Conservation (phyloP, 169 alveolate genomes). For the Eimeria necatrix region DNA sequence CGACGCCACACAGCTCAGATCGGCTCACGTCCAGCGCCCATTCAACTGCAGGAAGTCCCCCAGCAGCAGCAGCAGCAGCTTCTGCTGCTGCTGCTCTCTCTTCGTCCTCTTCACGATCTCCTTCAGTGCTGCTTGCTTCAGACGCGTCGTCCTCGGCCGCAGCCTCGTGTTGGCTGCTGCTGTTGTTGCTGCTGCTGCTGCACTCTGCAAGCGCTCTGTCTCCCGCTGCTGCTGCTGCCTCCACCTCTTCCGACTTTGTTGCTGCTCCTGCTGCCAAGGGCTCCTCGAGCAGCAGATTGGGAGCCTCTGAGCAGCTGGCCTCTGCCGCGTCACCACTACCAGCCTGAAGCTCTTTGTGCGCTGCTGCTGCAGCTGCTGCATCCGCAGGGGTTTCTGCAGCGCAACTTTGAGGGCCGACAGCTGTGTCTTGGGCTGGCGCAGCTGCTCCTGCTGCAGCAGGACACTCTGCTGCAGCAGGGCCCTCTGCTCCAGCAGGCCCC, state of each 20-base stretch:
- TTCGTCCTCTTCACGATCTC: conserved; percentile 33
- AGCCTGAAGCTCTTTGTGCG: neutral
- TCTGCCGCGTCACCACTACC: neutral
- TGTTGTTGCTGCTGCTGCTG: neutral
- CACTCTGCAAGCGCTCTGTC: neutral
- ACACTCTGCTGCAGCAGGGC: neutral
- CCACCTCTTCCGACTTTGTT: neutral
- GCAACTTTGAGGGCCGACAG: neutral
- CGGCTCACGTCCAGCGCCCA: conserved; percentile 8
- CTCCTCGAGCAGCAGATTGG: conserved; percentile 9
- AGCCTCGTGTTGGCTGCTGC: neutral
- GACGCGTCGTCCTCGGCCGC: neutral
- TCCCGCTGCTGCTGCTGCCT: conserved; percentile 11
- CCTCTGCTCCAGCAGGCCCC: neutral
- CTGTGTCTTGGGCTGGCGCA: neutral
- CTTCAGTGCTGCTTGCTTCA: neutral
- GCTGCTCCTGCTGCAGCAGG: conserved; percentile 2
- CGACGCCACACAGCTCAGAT: conserved; percentile 29
- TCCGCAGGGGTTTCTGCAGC: neutral
- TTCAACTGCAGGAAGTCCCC: conserved; percentile 42
- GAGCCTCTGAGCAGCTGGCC: neutral
- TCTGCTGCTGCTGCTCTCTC: conserved; percentile 20
- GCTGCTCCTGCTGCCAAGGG: neutral
- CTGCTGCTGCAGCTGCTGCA: conserved; percentile 13
- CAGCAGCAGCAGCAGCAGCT: conserved; percentile 60